phyloP scores from a whole-genome alignment of 345 rosid species.

The Citrus inodora region DNA sequence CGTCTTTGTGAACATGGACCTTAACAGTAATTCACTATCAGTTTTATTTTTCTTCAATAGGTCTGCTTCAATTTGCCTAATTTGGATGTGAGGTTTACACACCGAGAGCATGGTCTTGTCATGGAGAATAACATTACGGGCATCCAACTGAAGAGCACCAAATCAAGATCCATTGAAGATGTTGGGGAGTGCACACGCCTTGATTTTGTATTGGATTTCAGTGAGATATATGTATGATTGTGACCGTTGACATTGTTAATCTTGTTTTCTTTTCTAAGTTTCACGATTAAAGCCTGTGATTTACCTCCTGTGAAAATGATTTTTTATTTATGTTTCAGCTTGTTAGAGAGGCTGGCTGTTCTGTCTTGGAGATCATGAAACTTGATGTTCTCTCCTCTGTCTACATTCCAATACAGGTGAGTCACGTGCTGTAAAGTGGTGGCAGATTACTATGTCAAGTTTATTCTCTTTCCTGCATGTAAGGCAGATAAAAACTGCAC shows the following conservation, averaged over 20 bases:
- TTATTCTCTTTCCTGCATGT: conserved; percentile 1
- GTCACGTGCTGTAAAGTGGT: conserved; percentile 19
- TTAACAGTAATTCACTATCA: background rate
- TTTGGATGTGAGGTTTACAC: conserved; percentile 72
- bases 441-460: conserved; percentile 15
- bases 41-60: conserved; percentile 38
- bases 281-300: conserved; percentile 8
- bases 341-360: conserved; percentile 69
- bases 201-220: conserved; percentile 83
- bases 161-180: conserved; percentile 77
- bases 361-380: conserved; percentile 87
- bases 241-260: conserved; percentile 18
- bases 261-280: conserved; percentile 20
- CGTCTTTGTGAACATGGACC: background rate
- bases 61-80: conserved; percentile 72
- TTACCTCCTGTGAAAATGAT: conserved; percentile 12
- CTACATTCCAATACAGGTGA: conserved; percentile 80
- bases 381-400: conserved; percentile 72
- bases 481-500: conserved; percentile 1
- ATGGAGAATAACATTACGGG: conserved; percentile 85
- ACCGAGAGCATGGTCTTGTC: conserved; percentile 59
- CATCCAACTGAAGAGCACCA: conserved; percentile 62
- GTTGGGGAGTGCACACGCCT: conserved; percentile 88
- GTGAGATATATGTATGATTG: conserved; percentile 86
- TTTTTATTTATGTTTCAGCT: conserved; percentile 57